These are phyloP conservation scores for Fusarium secorum DNA, from an alignment of 2,329 filamentous ascomycete genomes.

Conservation along the genomic window DNA sequence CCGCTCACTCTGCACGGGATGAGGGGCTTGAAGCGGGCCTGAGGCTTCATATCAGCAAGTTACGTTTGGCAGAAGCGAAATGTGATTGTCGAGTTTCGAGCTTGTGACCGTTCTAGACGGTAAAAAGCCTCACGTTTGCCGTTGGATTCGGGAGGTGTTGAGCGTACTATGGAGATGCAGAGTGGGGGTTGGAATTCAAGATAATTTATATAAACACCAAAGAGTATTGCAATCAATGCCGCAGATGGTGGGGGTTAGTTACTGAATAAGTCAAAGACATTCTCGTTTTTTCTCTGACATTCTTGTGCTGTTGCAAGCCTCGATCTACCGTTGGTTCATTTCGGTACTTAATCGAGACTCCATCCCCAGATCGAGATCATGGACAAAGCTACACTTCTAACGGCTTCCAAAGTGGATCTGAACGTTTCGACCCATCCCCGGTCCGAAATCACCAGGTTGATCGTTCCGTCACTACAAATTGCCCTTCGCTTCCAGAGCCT, in stretches of 20 bases:
- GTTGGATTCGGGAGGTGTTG: slow-evolving; percentile 1
- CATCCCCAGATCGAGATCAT: slow-evolving; percentile 37
- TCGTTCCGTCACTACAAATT: slow-evolving; percentile 47
- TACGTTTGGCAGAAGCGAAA: slow-evolving; percentile 18
- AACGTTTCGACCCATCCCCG: slow-evolving; percentile 41
- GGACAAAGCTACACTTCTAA: slow-evolving; percentile 51
- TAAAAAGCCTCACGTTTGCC: slow-evolving; percentile 23
- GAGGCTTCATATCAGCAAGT: slow-evolving; percentile 24
- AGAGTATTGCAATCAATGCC: not conserved
- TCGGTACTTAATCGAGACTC: slow-evolving; percentile 9
- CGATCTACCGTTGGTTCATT: not conserved
- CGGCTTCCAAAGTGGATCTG: slow-evolving; percentile 49
- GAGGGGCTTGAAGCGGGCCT: slow-evolving; percentile 26
- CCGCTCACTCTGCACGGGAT: not conserved
- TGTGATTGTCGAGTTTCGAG: slow-evolving; percentile 20
- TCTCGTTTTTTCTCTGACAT: slow-evolving; percentile 1
- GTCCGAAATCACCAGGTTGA: slow-evolving; percentile 44
- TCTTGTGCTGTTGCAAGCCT: not conserved
- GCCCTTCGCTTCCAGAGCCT: slow-evolving; percentile 48
- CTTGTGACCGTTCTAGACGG: slow-evolving; percentile 5
- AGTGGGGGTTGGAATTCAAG: slow-evolving; percentile 13
- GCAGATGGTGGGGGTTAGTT: not conserved
- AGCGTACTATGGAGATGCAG: not conserved
- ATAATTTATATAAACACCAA: slow-evolving; percentile 35
- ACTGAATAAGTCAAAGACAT: not conserved